These are phyloP conservation scores for Tremellales sp. DNA, from an alignment of 1,284 basidiomycete genomes.

Conservation along the genomic window DNA sequence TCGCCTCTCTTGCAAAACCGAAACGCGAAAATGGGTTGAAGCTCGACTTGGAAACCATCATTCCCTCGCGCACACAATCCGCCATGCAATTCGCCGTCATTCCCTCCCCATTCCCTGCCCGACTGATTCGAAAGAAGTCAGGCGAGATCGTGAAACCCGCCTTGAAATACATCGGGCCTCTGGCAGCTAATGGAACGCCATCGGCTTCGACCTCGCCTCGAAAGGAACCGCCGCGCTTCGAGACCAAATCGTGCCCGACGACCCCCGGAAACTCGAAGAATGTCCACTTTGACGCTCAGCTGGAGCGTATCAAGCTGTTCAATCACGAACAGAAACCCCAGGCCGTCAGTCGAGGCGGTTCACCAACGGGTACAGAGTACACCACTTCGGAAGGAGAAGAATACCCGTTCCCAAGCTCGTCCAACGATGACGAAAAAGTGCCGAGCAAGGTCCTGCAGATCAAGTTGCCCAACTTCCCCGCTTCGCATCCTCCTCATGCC, in stretches of 20 bases:
- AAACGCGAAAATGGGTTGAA: conserved; percentile 45
- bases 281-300: conserved; percentile 87
- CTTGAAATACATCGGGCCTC: conserved; percentile 65
- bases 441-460: conserved; percentile 43
- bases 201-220: conserved; percentile 32
- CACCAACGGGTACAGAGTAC: conserved; percentile 68
- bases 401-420: conserved; percentile 54
- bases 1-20: conserved; percentile 18
- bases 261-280: conserved; percentile 70
- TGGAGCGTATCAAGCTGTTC: conserved; percentile 87
- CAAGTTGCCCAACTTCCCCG: conserved; percentile 55
- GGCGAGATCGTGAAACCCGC: conserved; percentile 89
- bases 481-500: conserved; percentile 46
- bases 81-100: conserved; percentile 22
- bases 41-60: conserved; percentile 44
- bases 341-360: conserved; percentile 86
- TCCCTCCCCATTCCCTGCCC: conserved; percentile 31
- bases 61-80: conserved; percentile 16
- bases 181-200: conserved; percentile 34
- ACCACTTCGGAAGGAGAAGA: conserved; percentile 72
- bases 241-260: conserved; percentile 60
- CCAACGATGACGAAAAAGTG: conserved; percentile 48
- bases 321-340: conserved; percentile 87
- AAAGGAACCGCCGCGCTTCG: conserved; percentile 60
- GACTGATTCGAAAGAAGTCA: conserved; percentile 77